These are phyloP conservation scores for Cystofilobasidium ferigula DNA, from an alignment of 768 basidiomycete species.

Conservation along the genomic window DNA sequence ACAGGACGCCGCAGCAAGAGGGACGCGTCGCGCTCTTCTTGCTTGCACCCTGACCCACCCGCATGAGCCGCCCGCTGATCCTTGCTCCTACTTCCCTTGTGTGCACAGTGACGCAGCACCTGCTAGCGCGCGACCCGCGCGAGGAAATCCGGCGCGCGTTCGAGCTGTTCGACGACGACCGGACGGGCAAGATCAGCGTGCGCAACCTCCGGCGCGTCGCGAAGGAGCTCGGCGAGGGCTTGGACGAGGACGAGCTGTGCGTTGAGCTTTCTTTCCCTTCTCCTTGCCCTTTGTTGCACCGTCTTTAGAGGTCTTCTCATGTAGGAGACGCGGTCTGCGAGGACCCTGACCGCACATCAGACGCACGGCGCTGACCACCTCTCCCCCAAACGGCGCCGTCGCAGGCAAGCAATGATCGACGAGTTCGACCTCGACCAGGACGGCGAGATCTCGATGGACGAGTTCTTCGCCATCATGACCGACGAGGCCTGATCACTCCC, in stretches of 20 bases:
- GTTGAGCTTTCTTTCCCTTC: constrained; percentile 36
- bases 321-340: no score
- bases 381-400: constrained; percentile 30
- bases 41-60: no score
- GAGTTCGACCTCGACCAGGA: constrained; percentile 99
- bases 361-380: not conserved
- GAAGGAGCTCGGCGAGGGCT: constrained; percentile 86
- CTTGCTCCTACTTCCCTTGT: constrained; percentile 14
- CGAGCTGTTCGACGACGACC: constrained; percentile 90
- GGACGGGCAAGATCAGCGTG: constrained; percentile 84
- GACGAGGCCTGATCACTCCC: constrained; percentile 49
- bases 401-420: constrained; percentile 98
- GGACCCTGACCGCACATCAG: no score
- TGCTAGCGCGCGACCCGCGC: constrained; percentile 86
- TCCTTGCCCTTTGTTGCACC: not conserved
- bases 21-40: no score
- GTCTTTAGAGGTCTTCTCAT: not conserved
- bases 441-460: constrained; percentile 90
- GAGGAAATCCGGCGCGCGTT: constrained; percentile 94
- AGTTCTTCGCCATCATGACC: constrained; percentile 95
- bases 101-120: constrained; percentile 89
- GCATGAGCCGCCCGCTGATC: constrained; percentile 1
- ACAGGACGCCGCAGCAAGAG: no score
- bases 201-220: constrained; percentile 85
- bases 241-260: constrained; percentile 94